Base-by-base conservation (phyloP, 768 basidiomycete genomes). In the Tremella yokohamensis region DNA sequence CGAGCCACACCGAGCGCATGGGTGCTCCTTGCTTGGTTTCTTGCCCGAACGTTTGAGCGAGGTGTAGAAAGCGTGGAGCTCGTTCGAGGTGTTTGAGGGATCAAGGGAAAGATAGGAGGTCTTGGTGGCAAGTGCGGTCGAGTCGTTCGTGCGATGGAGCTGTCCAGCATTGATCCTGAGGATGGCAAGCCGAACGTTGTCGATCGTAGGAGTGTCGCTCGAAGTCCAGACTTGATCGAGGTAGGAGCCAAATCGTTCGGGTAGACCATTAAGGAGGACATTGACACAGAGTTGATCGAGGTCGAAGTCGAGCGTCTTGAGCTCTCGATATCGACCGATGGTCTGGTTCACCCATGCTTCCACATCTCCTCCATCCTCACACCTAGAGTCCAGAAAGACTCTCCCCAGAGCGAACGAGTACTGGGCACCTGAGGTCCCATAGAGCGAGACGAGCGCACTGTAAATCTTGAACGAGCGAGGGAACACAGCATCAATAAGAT, bases 11-110 rank as follows among this genome's bases (percentile, higher is more conserved):
- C 52, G 52, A 53, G 52, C 52, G 37, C 52, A 53, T 15, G 52
- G 52, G 19, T 53, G 52, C 52, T 34, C 52, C 52, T 53, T 53
- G 52, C 52, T 39, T 8, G 52, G 52, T 19, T 53, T 53, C 52
- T 53, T 53, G 16, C 52, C 52, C 9, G 52, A 53, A 12, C 7
- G 25, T 39, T 40, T 53, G 52, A 53, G 52, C 37, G 26, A 34
- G 38, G 52, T 34, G 38, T 53, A 53, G 52, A 53, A 53, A 2
- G 52, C 52, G 20, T 8, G 25, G 15, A 53, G 52, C 16, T 34
- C 25, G 42, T 22, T 45, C 22, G 42, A 45, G 39, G 29, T 50
- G n/a, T n/a, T n/a, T 9, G 49, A n/a, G 20, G 22, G n/a, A 29
- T 37, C 19, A 18, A 53, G 52, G 26, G 52, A 37, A 19, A 53